Conservation (phyloP, 306 rosid species). For the Chamaecrista fasciculata region DNA sequence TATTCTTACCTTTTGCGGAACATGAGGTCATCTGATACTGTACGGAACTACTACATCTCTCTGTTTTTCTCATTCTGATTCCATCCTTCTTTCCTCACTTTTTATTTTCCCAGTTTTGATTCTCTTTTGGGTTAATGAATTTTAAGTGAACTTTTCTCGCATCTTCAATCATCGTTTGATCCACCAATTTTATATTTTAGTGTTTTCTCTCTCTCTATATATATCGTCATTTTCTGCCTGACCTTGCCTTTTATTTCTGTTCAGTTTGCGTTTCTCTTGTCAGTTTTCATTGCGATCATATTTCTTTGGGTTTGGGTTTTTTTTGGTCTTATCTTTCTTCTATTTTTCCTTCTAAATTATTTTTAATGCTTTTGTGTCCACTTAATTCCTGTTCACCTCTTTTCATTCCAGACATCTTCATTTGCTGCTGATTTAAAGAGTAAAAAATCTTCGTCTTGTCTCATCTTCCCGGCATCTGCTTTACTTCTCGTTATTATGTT, state of each 20-base stretch:
- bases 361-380: neutral
- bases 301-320: neutral
- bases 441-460: slow-evolving; percentile 44
- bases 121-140: neutral
- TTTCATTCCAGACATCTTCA: slow-evolving; percentile 42
- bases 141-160: too few relatives aligned
- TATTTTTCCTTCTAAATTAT: neutral
- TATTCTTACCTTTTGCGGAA: neutral
- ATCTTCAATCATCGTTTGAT: too few relatives aligned
- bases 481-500: slow-evolving; percentile 45
- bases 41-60: neutral
- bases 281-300: neutral
- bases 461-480: slow-evolving; percentile 48
- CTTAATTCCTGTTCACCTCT: slow-evolving; percentile 14
- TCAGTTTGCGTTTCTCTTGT: neutral
- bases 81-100: neutral
- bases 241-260: too few relatives aligned
- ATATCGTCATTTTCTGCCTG: too few relatives aligned
- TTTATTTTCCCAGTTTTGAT: neutral
- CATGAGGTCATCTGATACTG: neutral
- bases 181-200: too few relatives aligned
- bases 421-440: slow-evolving; percentile 37
- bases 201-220: too few relatives aligned
- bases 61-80: neutral
- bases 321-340: neutral